phyloP scores from a whole-genome alignment of 805 yeast species.

The Metschnikowia kofuensis region DNA sequence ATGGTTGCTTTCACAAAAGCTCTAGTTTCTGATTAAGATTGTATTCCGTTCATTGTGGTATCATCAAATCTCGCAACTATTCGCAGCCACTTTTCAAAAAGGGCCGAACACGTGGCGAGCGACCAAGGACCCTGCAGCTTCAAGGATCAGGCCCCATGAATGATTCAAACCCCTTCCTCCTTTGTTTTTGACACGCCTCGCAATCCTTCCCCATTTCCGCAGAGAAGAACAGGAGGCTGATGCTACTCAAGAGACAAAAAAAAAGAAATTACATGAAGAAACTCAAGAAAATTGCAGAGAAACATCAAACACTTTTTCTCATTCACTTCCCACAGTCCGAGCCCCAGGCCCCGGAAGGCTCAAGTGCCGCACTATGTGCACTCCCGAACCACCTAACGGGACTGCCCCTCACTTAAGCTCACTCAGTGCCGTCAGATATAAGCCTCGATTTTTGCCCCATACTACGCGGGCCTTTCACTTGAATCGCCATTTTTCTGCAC shows the following conservation, averaged over 20 bases:
- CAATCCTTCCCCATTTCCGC: background rate
- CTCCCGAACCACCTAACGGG: background rate
- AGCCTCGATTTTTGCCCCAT: background rate
- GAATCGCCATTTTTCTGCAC: background rate
- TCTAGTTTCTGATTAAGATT: no score
- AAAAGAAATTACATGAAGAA: no score
- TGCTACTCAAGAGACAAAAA: background rate
- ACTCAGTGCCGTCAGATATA: background rate
- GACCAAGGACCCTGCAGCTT: no score
- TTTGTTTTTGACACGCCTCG: no score
- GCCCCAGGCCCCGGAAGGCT: background rate
- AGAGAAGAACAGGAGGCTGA: background rate
- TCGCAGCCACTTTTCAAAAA: background rate
- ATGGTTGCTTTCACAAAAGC: no score
- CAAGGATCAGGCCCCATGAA: no score
- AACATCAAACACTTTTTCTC: no score
- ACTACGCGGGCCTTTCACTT: background rate
- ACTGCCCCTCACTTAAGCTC: background rate
- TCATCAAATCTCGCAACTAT: no score
- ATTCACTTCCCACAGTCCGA: background rate
- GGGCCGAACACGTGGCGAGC: background rate
- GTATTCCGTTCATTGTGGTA: no score
- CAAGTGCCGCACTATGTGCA: background rate
- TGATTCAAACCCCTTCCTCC: no score
- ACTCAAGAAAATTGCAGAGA: no score